Base-by-base conservation (phyloP, 208 protist genomes). In the Acanthamoeba divionensis region DNA sequence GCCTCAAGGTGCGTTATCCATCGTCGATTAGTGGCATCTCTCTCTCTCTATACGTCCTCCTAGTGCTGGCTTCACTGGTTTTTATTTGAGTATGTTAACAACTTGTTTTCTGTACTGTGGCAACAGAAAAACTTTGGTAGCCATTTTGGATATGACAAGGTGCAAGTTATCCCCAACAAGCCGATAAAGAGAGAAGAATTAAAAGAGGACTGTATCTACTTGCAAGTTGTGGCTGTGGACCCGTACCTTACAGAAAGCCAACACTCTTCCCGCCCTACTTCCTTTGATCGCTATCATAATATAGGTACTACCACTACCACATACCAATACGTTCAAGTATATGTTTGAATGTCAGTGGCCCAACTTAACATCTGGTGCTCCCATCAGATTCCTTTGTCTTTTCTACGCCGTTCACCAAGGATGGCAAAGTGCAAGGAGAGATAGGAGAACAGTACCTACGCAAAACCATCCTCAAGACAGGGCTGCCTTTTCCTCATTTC, bases 371-470 rank as follows among this genome's bases (percentile, higher is more conserved):
- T n/a, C n/a, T n/a, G n/a, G n/a, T n/a, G n/a, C n/a, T n/a, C n/a
- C 7, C n/a, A 24, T 29, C 13, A 87, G 77, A 87, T 45, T 41
- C 33, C 3, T 95, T 95, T 62, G 77, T 92, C 12, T 95, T 92
- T 29, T 88, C 93, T 44, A 95, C 92, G n/a, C 94, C 94, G 24
- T 95, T 95, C 38, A 95, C 94, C 7, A 65, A 93, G 29, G 62
- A 31, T 48, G 92, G 93, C 21, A 94, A 93, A 47, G 63, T 83
- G 29, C 90, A 94, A 29, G 92, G 92, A 13, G 45, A 79, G 6
- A 90, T 96, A 13, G 89, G 52, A 6, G 93, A 95, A 24, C 93
- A 95, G 71, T 96, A 90, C 36, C 92, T 93, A 45, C 60, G 66
- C 38, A 94, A 94, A 69, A 95, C 93, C 5, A 95, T 96, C 41